A percentile compares a stretch with the other conserved stretches of the same genome.
phyloP scores from a whole-genome alignment of 495 filamentous ascomycete genomes.

The Penicillium paxilli region DNA sequence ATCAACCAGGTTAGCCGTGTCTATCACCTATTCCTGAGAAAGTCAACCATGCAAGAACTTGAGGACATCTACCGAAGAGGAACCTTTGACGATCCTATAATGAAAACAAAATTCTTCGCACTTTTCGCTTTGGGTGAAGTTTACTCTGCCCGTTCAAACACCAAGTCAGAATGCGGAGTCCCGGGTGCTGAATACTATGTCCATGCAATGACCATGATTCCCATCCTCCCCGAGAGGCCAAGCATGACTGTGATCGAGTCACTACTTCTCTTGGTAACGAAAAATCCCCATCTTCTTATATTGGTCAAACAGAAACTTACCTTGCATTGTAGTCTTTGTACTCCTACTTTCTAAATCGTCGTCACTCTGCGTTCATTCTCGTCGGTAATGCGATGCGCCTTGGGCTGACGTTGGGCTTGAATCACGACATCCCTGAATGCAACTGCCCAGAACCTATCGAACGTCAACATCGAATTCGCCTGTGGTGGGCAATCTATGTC shows the following conservation, averaged over 20 bases:
- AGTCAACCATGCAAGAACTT: slow-evolving; percentile 24
- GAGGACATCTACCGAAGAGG: slow-evolving; percentile 17
- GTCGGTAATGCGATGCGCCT: slow-evolving; percentile 31
- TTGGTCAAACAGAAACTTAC: slow-evolving; percentile 1
- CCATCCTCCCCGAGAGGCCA: slow-evolving; percentile 31
- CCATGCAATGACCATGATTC: slow-evolving; percentile 30
- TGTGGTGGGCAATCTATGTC: slow-evolving; percentile 36
- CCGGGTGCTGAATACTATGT: slow-evolving; percentile 33
- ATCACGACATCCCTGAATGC: slow-evolving; percentile 34
- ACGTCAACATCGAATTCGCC: slow-evolving; percentile 30
- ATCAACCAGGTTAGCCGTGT: slow-evolving; percentile 29
- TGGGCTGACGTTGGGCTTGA: slow-evolving; percentile 29
- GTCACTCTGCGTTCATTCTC: slow-evolving; percentile 30
- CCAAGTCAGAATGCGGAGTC: slow-evolving; percentile 16
- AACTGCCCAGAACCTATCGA: slow-evolving; percentile 23
- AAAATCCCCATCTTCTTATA: background rate
- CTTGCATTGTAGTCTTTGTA: slow-evolving; percentile 23
- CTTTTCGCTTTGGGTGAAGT: slow-evolving; percentile 35
- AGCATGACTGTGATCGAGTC: slow-evolving; percentile 27
- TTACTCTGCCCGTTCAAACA: slow-evolving; percentile 21
- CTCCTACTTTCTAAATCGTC: slow-evolving; percentile 33
- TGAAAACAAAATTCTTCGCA: slow-evolving; percentile 31
- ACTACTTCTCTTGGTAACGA: slow-evolving; percentile 26
- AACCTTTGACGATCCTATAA: slow-evolving; percentile 20
- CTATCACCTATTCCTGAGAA: slow-evolving; percentile 30